A percentile compares a stretch with the other conserved stretches of the same genome.
Evolutionary conservation across 2,329 filamentous ascomycete genomes (phyloP).

Genomic region (Diaporthe citrichinensis): DNA sequence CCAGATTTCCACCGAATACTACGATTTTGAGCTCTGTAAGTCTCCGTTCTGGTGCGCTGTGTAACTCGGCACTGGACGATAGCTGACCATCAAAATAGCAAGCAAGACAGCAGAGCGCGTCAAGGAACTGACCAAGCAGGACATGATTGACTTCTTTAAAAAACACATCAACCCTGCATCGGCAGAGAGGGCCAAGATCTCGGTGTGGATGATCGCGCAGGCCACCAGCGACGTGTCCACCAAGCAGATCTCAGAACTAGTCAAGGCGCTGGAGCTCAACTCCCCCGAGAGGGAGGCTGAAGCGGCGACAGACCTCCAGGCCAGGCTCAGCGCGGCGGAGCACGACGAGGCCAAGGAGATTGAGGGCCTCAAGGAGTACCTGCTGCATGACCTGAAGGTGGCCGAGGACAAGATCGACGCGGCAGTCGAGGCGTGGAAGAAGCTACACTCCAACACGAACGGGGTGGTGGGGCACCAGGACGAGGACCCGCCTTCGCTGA

Average conservation of each 20-base stretch:
- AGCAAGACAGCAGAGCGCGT: conserved; percentile 72
- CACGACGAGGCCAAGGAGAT: conserved; percentile 65
- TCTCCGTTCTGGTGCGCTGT: conserved; percentile 41
- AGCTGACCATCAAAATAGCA: conserved; percentile 24
- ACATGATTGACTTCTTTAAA: conserved; percentile 85
- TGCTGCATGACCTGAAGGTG: conserved; percentile 63
- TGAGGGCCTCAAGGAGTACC: conserved; percentile 64
- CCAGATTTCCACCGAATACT: conserved; percentile 87
- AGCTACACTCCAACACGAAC: conserved; percentile 50
- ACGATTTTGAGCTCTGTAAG: conserved; percentile 89
- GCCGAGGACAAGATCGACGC: conserved; percentile 64
- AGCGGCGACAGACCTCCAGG: conserved; percentile 52
- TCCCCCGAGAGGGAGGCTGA: conserved; percentile 49
- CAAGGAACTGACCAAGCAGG: conserved; percentile 80
- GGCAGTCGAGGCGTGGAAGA: conserved; percentile 55
- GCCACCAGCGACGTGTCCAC: conserved; percentile 62
- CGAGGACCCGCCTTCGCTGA: conserved; percentile 55
- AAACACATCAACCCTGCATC: conserved; percentile 83
- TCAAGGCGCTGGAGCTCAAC: conserved; percentile 54
- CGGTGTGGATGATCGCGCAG: conserved; percentile 87
- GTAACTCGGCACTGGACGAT: background rate
- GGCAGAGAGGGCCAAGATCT: conserved; percentile 81
- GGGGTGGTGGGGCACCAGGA: conserved; percentile 51
- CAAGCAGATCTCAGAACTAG: conserved; percentile 58
- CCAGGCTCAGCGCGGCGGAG: conserved; percentile 51